Percentiles rank a stretch among this genome's conserved stretches.
Evolutionary conservation across 2,329 filamentous ascomycete species (phyloP).

Genomic region (Drechslerella dactyloides): DNA sequence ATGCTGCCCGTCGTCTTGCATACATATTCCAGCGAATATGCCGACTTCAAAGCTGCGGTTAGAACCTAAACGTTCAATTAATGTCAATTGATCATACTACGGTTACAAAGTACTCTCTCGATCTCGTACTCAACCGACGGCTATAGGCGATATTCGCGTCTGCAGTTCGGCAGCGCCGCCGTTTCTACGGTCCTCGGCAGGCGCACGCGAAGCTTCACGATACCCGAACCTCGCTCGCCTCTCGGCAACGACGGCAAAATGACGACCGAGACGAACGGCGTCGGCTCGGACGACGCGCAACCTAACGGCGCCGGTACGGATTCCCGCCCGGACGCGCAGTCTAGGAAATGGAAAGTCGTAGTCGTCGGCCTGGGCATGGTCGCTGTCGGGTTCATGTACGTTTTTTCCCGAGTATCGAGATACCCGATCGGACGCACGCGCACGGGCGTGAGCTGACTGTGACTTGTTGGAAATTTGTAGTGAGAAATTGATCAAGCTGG

Average conservation of each 20-base stretch:
- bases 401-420: constrained; percentile 50
- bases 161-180: too few species aligned
- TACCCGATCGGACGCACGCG: too few species aligned
- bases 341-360: constrained; percentile 62
- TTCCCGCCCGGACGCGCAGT: neutral
- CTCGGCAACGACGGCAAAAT: too few species aligned
- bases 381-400: constrained; percentile 84
- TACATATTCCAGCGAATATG: too few species aligned
- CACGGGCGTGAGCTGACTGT: too few species aligned
- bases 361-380: constrained; percentile 93
- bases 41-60: too few species aligned
- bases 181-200: neutral
- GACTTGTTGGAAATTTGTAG: constrained; percentile 61
- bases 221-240: neutral
- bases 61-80: too few species aligned
- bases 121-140: too few species aligned
- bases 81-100: too few species aligned
- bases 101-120: too few species aligned
- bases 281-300: neutral
- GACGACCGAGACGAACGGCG: neutral
- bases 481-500: constrained; percentile 86
- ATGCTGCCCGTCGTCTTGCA: too few species aligned
- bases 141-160: too few species aligned
- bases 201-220: neutral
- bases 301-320: neutral